Conservation (phyloP, 2,329 filamentous ascomycete species). For the Raffaelea albimanens region DNA sequence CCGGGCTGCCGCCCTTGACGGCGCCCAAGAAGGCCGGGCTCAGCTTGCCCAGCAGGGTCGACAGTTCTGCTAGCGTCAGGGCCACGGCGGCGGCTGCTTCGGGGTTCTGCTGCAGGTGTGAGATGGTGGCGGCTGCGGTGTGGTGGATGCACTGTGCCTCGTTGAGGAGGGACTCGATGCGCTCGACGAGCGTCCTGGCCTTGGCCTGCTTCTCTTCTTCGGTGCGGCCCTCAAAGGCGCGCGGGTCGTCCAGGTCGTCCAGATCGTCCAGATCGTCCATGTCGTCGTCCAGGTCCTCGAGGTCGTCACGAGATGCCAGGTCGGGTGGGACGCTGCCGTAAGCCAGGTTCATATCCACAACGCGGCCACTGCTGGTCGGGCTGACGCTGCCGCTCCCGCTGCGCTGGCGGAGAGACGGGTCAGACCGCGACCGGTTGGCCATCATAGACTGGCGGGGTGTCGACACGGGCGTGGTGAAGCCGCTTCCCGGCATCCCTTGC, state of each 20-base stretch:
- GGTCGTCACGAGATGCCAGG: slow-evolving; percentile 39
- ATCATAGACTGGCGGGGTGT: slow-evolving; percentile 20
- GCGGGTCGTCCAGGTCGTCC: slow-evolving; percentile 8
- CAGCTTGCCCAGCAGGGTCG: slow-evolving; percentile 71
- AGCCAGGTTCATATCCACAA: slow-evolving; percentile 83
- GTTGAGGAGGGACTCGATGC: slow-evolving; percentile 68
- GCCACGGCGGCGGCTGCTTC: slow-evolving; percentile 92
- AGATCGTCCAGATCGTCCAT: slow-evolving; percentile 15
- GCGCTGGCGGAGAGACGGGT: slow-evolving; percentile 24
- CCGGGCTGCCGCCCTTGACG: slow-evolving; percentile 73
- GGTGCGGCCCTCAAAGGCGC: slow-evolving; percentile 18
- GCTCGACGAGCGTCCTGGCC: slow-evolving; percentile 50
- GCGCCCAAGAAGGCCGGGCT: slow-evolving; percentile 67
- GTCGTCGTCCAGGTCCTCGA: slow-evolving; percentile 21
- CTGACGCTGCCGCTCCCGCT: neutral
- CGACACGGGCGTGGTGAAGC: slow-evolving; percentile 9
- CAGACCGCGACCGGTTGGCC: slow-evolving; percentile 28
- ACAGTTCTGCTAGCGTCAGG: slow-evolving; percentile 84
- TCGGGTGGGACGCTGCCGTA: slow-evolving; percentile 77
- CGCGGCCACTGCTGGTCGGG: slow-evolving; percentile 14
- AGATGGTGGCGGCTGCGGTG: slow-evolving; percentile 72
- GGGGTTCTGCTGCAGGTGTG: slow-evolving; percentile 59
- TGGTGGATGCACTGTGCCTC: slow-evolving; percentile 86
- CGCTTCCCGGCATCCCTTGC: too few species aligned
- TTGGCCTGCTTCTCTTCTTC: slow-evolving; percentile 47